Conservation (phyloP, 257 asterid genomes). For the Primulina tabacum region DNA sequence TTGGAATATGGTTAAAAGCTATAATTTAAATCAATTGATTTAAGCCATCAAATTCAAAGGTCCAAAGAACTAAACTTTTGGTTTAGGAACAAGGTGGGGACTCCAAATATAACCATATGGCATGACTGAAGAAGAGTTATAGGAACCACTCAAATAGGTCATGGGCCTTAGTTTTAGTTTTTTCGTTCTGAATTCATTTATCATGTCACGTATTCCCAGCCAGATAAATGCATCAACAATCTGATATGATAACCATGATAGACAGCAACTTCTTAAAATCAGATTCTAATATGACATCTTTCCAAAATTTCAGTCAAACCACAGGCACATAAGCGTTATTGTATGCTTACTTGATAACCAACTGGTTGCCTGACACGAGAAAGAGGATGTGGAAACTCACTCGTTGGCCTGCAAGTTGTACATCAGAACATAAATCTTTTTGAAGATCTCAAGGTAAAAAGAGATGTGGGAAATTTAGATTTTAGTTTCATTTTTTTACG, state of each 20-base stretch:
- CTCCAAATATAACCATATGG: slow-evolving; percentile 96
- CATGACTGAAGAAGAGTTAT: slow-evolving; percentile 41
- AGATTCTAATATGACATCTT: neutral
- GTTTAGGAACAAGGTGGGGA: slow-evolving; percentile 92
- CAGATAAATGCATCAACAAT: slow-evolving; percentile 79
- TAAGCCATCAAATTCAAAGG: neutral
- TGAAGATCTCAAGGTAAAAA: too few species aligned
- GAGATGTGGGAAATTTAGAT: neutral
- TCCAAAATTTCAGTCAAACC: neutral
- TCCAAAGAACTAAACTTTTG: slow-evolving; percentile 54
- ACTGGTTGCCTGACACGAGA: slow-evolving; percentile 85
- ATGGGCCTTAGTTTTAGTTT: slow-evolving; percentile 65
- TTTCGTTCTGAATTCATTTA: slow-evolving; percentile 87
- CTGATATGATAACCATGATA: slow-evolving; percentile 77
- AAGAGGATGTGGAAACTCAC: slow-evolving; percentile 92
- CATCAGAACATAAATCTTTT: neutral
- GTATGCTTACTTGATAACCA: slow-evolving; percentile 66
- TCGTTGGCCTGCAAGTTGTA: slow-evolving; percentile 60
- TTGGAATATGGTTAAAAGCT: neutral
- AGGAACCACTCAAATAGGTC: slow-evolving; percentile 72
- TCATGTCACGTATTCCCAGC: slow-evolving; percentile 90
- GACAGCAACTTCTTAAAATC: slow-evolving; percentile 20
- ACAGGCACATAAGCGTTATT: slow-evolving; percentile 22
- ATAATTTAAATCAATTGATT: too few species aligned
- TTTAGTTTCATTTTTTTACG: neutral